phyloP scores from a whole-genome alignment of 2,329 filamentous ascomycete genomes.

The Graphilbum ipis-grandicollis region DNA sequence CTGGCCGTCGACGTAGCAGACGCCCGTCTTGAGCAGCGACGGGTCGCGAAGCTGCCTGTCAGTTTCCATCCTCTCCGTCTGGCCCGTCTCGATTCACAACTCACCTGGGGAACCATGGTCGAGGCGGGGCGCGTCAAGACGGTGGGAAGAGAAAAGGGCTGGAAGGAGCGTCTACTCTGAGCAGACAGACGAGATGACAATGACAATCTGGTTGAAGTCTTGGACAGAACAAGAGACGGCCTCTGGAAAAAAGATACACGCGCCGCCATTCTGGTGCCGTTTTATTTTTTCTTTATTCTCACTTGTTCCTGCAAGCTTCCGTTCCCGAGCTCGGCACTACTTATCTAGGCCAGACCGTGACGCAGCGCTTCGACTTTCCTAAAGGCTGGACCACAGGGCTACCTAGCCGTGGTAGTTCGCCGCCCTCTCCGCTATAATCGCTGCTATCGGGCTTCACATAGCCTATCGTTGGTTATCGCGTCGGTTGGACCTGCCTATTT shows the following conservation, averaged over 20 bases:
- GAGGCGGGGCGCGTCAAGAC: slow-evolving; percentile 18
- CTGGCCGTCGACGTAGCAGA: slow-evolving; percentile 78
- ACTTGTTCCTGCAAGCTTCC: not conserved
- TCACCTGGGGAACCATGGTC: slow-evolving; percentile 28
- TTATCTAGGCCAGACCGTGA: not conserved
- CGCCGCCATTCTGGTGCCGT: too few species aligned
- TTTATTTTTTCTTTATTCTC: slow-evolving; percentile 1
- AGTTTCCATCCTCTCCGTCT: too few species aligned
- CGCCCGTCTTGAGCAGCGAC: slow-evolving; percentile 68
- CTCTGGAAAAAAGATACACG: too few species aligned
- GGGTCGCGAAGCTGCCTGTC: slow-evolving; percentile 52
- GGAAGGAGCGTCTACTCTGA: slow-evolving; percentile 13
- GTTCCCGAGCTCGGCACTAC: not conserved
- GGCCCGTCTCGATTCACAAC: not conserved
- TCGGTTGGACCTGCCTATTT: not conserved
- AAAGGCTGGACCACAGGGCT: too few species aligned
- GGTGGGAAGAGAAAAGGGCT: slow-evolving; percentile 13
- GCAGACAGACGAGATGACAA: slow-evolving; percentile 3
- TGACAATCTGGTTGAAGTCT: too few species aligned
- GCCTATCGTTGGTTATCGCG: not conserved
- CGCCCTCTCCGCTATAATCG: too few species aligned
- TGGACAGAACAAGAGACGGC: too few species aligned
- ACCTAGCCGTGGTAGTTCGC: too few species aligned
- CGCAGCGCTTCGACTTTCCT: too few species aligned
- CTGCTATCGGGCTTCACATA: not conserved